Base-by-base conservation (phyloP, 2,329 filamentous ascomycete genomes). In the Scolecobasidium constrictum region DNA sequence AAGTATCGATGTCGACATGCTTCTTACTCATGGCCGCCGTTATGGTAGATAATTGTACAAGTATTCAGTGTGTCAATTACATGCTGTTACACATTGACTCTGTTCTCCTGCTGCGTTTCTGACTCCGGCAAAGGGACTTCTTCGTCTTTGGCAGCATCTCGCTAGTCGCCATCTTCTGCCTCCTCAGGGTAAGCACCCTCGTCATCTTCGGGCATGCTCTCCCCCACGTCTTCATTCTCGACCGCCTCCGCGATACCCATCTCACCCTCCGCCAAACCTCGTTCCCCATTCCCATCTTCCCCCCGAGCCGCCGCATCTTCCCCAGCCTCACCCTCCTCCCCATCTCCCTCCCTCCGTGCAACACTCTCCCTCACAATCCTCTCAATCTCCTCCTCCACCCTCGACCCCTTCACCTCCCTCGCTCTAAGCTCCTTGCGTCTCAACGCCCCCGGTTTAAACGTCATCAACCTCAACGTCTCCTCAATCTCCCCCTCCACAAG, bases 401-500 rank as follows among this genome's bases (percentile, higher is more conserved):
- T 39, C n/a, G 18, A 2, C 35, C 18, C 5, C 16, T 26, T 33
- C 21, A 34, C 38, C 12, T 16, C 26, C 42, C 17, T 19, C 6
- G 22, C 12, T 34, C 36, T 41, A 28, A 38, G 31, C 12, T 17
- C n/a, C n/a, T n/a, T n/a, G n/a, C n/a, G n/a, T n/a, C n/a, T n/a
- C 16, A 36, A 7, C 16, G 12, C 11, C 9, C 11, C 16, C 7
- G 12, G 12, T 11, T 15, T 15, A 23, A 37, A 42, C 5, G 16
- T 42, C 18, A 42, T 17, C 35, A 18, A 5, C 9, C n/a, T 38
- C 5, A 44, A 26, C 19, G 19, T 21, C 42, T 39, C 61, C 49
- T 82, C 73, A 54, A 96, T 88, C 56, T 75, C 78, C 40, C 77
- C 70, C 63, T 95, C 88, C 2, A 88, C 79, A 39, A 93, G 58